Base-by-base conservation (phyloP, 1,139 yeast species). In the Geotrichum carabidarum region DNA sequence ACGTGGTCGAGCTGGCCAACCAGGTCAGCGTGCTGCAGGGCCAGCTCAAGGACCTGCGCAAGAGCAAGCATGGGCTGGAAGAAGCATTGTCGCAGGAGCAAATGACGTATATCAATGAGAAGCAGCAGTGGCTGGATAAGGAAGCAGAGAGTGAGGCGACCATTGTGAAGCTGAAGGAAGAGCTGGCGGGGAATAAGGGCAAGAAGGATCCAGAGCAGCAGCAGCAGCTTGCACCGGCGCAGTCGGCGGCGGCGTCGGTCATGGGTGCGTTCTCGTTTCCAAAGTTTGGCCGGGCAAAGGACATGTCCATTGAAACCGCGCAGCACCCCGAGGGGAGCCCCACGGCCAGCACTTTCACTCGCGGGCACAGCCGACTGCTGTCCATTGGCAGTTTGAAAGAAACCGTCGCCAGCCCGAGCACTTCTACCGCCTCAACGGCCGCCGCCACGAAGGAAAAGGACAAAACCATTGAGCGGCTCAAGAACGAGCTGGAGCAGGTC, bases 51-150 rank as follows among this genome's bases (percentile, higher is more conserved):
- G 63, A 58, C 1, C 51, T 60, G 38, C 60, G 62, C 48, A 57
- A 58, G 22, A 53, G 60, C 47, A 63, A 60, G 49, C 67, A 61
- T 30, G 62, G 57, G 42, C 57, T 62, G 32, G 66, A 65, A 48
- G 50, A 58, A 18, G 66, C 62, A 34, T 45, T 63, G 12, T 60
- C 64, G 5, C 60, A 61, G 54, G 66, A 62, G 50, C 63, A 68
- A 31, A 64, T 65, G 60, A 67, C 63, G 43, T 62, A 65, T 51
- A 63, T 70, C 44, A 68, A 71, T 51, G 67, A 66, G 51, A 71
- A 70, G 55, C 63, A 65, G 42, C 61, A 57, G 43, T 69, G 70
- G 68, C 59, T 68, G 22, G 70, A 68, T 51, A 65, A 64, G 53
- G 69, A 68, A 40, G 61, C 62, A 12, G 60, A 59, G 9, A 62